These are phyloP conservation scores for Leucogyrophana mollusca DNA, from an alignment of 768 basidiomycete genomes.

Conservation along the genomic window DNA sequence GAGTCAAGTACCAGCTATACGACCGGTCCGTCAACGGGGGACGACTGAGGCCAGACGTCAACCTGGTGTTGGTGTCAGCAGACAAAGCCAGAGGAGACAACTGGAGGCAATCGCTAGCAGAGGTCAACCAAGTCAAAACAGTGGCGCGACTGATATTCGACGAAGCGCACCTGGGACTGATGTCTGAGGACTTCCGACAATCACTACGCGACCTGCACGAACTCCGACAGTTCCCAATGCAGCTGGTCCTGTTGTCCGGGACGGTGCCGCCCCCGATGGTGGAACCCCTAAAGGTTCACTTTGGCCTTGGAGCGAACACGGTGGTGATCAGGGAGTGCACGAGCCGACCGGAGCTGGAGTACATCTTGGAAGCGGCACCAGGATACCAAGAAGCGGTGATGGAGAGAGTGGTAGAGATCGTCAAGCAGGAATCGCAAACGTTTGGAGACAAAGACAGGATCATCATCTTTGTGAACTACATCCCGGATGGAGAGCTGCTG, in stretches of 20 bases:
- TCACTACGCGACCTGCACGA: constrained; percentile 5
- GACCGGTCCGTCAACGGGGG: neutral
- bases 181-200: constrained; percentile 8
- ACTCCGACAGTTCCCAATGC: constrained; percentile 10
- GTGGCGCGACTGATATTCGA: constrained; percentile 19
- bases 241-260: constrained; percentile 18
- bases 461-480: constrained; percentile 10
- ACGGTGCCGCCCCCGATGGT: constrained; percentile 11
- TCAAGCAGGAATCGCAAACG: no score
- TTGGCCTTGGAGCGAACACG: neutral
- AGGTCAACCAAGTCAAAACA: neutral
- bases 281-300: neutral
- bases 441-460: neutral
- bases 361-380: neutral
- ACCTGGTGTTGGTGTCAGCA: neutral
- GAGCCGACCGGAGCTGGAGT: constrained; percentile 15
- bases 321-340: neutral
- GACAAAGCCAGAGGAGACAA: neutral
- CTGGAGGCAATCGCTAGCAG: constrained; percentile 9
- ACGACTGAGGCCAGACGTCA: neutral
- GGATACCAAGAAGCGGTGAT: no score
- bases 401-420: no score
- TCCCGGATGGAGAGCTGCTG: neutral
- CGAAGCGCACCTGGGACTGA: constrained; percentile 19
- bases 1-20: constrained; percentile 14